phyloP scores from a whole-genome alignment of 2,329 filamentous ascomycete species.

The Trichophyton rubrum region DNA sequence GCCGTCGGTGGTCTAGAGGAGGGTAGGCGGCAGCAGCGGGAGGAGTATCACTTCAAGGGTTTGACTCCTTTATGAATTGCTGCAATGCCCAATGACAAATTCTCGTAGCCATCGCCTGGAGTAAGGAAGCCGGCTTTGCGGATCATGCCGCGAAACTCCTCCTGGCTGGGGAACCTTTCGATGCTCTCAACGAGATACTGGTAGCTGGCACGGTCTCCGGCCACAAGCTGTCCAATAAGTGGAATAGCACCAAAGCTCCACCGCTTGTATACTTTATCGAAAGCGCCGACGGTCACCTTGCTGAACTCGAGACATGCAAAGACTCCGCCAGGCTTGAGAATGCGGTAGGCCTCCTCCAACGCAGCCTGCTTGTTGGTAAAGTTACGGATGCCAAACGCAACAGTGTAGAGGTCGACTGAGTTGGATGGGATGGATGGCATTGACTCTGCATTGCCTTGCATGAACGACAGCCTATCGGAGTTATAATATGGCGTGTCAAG shows the following conservation, averaged over 20 bases:
- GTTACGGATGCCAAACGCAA: constrained; percentile 94
- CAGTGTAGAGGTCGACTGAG: constrained; percentile 89
- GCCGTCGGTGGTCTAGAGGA: background rate
- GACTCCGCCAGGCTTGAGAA: constrained; percentile 85
- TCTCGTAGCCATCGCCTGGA: constrained; percentile 72
- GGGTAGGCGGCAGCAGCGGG: background rate
- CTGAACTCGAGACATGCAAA: constrained; percentile 96
- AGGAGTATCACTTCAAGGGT: constrained; percentile 31
- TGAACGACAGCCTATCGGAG: constrained; percentile 50
- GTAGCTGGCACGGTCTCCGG: constrained; percentile 87
- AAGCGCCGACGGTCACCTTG: constrained; percentile 63
- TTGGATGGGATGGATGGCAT: constrained; percentile 52
- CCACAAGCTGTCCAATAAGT: constrained; percentile 86
- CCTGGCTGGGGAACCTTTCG: constrained; percentile 78
- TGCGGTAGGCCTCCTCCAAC: constrained; percentile 68
- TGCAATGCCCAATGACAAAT: constrained; percentile 83
- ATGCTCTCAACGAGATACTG: constrained; percentile 99
- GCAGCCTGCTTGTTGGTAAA: constrained; percentile 85
- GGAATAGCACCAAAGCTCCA: constrained; percentile 96
- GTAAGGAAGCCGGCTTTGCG: constrained; percentile 66
- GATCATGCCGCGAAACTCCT: constrained; percentile 56
- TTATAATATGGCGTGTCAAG: constrained; percentile 48
- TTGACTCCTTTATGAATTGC: constrained; percentile 97
- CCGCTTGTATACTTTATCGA: constrained; percentile 80
- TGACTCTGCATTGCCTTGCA: constrained; percentile 81